These are phyloP conservation scores for Hymenoscyphus infarciens DNA, from an alignment of 2,329 filamentous ascomycete genomes.

Conservation along the genomic window DNA sequence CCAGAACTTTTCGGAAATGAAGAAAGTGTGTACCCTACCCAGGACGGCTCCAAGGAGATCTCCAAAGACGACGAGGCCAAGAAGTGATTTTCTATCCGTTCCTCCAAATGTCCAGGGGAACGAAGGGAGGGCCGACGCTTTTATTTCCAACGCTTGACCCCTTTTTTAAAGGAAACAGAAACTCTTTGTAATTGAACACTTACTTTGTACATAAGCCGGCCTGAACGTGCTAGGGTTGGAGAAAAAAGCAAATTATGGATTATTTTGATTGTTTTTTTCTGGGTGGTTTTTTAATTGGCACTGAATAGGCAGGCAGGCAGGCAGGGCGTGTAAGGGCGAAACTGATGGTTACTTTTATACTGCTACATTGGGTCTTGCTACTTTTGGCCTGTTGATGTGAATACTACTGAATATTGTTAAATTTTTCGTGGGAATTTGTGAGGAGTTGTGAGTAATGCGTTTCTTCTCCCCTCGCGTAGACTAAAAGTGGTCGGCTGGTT, in stretches of 20 bases:
- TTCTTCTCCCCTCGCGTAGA: too few relatives aligned
- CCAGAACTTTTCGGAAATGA: conserved; percentile 56
- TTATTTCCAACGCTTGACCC: background rate
- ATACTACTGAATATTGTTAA: background rate
- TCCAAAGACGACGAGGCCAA: background rate
- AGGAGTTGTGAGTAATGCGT: background rate
- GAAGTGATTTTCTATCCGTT: background rate
- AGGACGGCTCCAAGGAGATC: background rate
- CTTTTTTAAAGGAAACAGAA: background rate
- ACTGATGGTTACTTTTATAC: background rate
- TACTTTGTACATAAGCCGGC: background rate
- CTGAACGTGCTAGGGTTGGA: background rate
- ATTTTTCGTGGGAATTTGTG: background rate
- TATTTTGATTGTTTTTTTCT: background rate
- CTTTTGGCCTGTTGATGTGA: background rate
- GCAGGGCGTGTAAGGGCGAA: background rate
- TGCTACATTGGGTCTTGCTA: background rate
- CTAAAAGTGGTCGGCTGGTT: too few relatives aligned
- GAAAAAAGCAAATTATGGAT: background rate
- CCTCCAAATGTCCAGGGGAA: background rate
- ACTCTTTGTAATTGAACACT: background rate
- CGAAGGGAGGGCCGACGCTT: background rate
- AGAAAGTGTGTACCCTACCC: background rate
- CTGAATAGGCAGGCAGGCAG: background rate
- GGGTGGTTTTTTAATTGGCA: background rate